Conservation (phyloP, 1,284 basidiomycete genomes). For the Uromyces viciae-fabae region DNA sequence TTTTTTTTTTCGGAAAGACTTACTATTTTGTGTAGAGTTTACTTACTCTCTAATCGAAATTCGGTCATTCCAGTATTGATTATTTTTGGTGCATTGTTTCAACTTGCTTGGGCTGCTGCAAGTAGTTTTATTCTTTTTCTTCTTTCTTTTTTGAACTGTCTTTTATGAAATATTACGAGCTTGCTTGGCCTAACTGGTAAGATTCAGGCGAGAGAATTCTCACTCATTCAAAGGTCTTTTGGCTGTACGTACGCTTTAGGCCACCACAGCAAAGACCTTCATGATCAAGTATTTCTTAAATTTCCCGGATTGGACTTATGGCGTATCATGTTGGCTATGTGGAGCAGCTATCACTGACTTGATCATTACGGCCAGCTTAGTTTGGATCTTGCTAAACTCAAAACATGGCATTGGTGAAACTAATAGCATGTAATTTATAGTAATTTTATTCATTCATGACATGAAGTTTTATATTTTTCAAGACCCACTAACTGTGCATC, state of each 20-base stretch:
- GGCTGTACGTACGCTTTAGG: too few species aligned
- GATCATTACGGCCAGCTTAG: conserved; percentile 46
- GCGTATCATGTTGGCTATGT: conserved; percentile 41
- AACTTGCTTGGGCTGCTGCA: conserved; percentile 27
- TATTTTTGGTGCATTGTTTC: conserved; percentile 25
- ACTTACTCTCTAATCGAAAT: conserved; percentile 4
- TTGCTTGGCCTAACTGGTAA: too few species aligned
- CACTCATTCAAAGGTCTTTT: too few species aligned
- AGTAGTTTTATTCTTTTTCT: conserved; percentile 14
- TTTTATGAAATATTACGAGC: too few species aligned
- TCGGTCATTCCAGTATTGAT: conserved; percentile 7
- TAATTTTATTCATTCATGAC: not conserved
- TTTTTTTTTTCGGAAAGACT: too few species aligned
- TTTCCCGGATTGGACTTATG: conserved; percentile 45
- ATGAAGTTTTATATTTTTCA: not conserved
- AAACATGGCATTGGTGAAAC: conserved; percentile 45
- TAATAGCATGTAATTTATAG: conserved; percentile 18
- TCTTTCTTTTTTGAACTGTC: too few species aligned
- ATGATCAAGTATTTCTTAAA: conserved; percentile 34
- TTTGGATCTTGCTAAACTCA: conserved; percentile 43
- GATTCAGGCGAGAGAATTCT: too few species aligned
- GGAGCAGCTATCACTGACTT: conserved; percentile 44
- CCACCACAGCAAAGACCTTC: conserved; percentile 44
- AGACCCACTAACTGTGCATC: not conserved
- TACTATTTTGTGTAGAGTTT: conserved; percentile 12